A percentile compares a stretch with the other conserved stretches of the same genome.
These are phyloP conservation scores for Suhomyces sp. DNA, from an alignment of 805 yeast genomes.

Conservation along the genomic window DNA sequence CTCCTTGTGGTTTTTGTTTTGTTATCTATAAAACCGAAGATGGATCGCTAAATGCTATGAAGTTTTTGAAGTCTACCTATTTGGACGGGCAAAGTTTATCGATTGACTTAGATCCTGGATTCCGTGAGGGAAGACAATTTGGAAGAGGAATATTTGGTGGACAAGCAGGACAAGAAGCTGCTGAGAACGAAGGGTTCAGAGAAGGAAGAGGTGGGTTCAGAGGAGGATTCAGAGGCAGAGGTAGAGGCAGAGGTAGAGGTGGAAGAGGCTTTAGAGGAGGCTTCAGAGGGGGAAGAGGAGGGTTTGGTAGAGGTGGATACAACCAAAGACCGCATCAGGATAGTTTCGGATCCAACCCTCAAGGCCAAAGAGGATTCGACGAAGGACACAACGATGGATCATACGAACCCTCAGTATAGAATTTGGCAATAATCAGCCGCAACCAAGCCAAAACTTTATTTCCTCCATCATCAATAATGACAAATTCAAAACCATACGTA, in stretches of 20 bases:
- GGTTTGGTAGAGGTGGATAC: conserved; percentile 2
- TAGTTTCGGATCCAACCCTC: not conserved
- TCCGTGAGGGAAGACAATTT: conserved; percentile 90
- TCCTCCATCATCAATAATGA: not conserved
- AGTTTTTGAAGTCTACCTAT: conserved; percentile 75
- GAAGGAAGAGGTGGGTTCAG: conserved; percentile 43
- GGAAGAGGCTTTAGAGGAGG: conserved; percentile 5
- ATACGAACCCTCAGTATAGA: not conserved
- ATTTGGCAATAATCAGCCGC: not conserved
- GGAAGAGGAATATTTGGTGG: conserved; percentile 95
- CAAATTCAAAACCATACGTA: conserved; percentile 1
- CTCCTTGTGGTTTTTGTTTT: conserved; percentile 97
- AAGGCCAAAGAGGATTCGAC: not conserved
- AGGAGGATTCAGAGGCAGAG: conserved; percentile 27
- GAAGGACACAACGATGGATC: not conserved
- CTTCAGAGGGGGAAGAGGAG: conserved; percentile 4
- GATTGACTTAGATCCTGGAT: conserved; percentile 94
- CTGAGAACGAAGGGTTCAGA: conserved; percentile 20
- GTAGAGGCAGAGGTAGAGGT: conserved; percentile 18
- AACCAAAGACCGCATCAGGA: not conserved
- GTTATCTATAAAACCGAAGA: conserved; percentile 67
- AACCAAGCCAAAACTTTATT: not conserved
- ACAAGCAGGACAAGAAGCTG: conserved; percentile 72
- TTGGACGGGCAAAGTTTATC: conserved; percentile 79
- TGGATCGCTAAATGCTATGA: conserved; percentile 79